Conservation (phyloP, 108 stramenopile genomes). For the Skeletonema menzelii region DNA sequence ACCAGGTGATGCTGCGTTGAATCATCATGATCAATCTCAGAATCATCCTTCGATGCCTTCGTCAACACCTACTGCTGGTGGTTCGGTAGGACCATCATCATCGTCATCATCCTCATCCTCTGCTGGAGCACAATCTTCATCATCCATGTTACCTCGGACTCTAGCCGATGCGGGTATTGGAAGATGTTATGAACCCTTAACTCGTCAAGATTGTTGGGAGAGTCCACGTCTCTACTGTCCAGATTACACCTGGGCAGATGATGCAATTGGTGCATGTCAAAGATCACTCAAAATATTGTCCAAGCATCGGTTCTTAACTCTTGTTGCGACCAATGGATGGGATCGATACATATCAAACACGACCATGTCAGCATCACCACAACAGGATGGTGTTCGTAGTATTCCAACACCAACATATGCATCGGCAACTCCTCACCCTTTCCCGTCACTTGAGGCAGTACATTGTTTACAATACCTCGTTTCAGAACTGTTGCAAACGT, state of each 20-base stretch:
- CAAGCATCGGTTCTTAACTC: slow-evolving; percentile 65
- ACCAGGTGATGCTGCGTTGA: background rate
- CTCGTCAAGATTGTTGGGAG: slow-evolving; percentile 85
- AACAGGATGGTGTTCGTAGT: background rate
- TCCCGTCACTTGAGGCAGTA: slow-evolving; percentile 40
- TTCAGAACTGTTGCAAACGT: slow-evolving; percentile 24
- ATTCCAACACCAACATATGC: slow-evolving; percentile 35
- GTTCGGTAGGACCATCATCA: background rate
- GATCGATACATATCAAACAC: slow-evolving; percentile 20
- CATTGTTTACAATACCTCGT: slow-evolving; percentile 43
- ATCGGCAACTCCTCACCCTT: slow-evolving; percentile 35
- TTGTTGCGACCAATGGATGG: slow-evolving; percentile 37
- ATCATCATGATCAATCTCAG: slow-evolving; percentile 1
- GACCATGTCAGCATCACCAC: background rate
- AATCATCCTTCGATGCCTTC: background rate
- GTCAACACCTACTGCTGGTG: background rate
- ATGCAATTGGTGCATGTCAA: slow-evolving; percentile 62
- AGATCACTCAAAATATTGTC: slow-evolving; percentile 56
- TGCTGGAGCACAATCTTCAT: background rate
- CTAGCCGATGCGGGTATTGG: slow-evolving; percentile 37
- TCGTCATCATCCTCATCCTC: background rate
- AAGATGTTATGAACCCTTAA: slow-evolving; percentile 47
- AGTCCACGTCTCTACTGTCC: slow-evolving; percentile 78
- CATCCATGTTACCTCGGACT: slow-evolving; percentile 4
- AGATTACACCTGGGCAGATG: slow-evolving; percentile 88